These are phyloP conservation scores for Novakomyces olei DNA, from an alignment of 805 yeast species.

Conservation along the genomic window DNA sequence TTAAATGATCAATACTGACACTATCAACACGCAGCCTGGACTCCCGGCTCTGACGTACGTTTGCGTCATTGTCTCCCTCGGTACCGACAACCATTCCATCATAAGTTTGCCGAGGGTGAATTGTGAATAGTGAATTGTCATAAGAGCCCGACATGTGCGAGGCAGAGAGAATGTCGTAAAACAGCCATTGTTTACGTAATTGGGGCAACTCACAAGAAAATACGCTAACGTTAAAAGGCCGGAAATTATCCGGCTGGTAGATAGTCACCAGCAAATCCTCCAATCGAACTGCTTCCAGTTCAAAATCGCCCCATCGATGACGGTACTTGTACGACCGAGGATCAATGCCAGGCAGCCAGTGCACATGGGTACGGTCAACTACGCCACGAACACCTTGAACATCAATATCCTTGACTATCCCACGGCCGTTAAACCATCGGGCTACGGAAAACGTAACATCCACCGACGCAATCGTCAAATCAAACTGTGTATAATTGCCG, in stretches of 20 bases:
- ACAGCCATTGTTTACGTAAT: conserved; percentile 80
- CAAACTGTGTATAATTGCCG: conserved; percentile 92
- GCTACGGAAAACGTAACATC: conserved; percentile 57
- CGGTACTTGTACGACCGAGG: conserved; percentile 59
- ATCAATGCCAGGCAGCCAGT: conserved; percentile 54
- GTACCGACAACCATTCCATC: conserved; percentile 7
- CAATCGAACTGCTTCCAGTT: conserved; percentile 58
- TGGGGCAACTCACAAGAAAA: conserved; percentile 62
- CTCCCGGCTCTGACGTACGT: conserved; percentile 24
- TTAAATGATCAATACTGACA: conserved; percentile 67
- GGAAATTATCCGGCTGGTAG: conserved; percentile 55
- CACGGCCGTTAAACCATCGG: conserved; percentile 78
- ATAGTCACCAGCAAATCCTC: conserved; percentile 70
- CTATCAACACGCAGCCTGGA: conserved; percentile 66
- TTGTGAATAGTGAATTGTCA: conserved; percentile 80
- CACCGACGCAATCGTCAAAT: conserved; percentile 68
- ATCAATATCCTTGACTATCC: conserved; percentile 60
- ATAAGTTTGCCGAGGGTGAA: conserved; percentile 51
- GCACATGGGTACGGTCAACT: conserved; percentile 71
- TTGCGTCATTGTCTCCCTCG: neutral
- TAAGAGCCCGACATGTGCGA: conserved; percentile 72
- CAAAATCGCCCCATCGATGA: conserved; percentile 76
- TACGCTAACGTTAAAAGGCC: conserved; percentile 73
- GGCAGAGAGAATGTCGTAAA: conserved; percentile 69
- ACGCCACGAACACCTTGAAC: conserved; percentile 77